Evolutionary conservation across 2,329 filamentous ascomycete genomes (phyloP), one percentile per base, ranked within the genome.

Genomic region (Apiospora hydei): DNA sequence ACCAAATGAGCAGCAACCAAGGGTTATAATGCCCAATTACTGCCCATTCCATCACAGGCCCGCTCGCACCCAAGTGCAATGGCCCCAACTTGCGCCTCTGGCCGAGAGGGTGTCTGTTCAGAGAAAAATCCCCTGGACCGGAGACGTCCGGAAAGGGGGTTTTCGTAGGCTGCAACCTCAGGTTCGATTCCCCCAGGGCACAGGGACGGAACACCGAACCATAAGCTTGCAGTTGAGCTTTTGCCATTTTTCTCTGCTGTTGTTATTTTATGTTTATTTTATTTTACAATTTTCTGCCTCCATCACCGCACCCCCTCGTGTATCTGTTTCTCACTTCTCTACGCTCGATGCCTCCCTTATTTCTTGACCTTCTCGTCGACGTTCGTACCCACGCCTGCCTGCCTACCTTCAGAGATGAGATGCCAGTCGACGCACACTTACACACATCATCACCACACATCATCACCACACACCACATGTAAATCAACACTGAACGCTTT

Each of bases 131-230:
- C 30, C 30, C 16, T 34, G 4, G 30, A 11, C 6, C 7, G 34
- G 53, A 30, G 53, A 57, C 51, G 51, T 30, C 53, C 38, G 8
- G 30, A 2, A 21, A 43, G 6, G 16, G 53, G 53, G 18, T n/a
- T 64, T 64, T 41, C 34, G 34, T 64, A 64, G 21, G 57, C 57
- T 41, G 57, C 34, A n/a, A 64, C 57, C 57, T 14, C 57, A 21
- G 21, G 57, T 64, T 64, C 57, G 57, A 64, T 41, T 8, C 57
- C 34, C 30, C 34, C 53, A 61, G 7, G 30, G 30, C 53, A 21
- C 34, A 11, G 53, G 21, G 34, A 4, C 1, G 49, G n/a, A 13
- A 4, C 18, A 14, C 3, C 16, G 30, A 11, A 10, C 26, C 5
- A 34, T 1, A 6, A 16, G 51, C 21, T 41, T 13, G 21, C 57